These are phyloP conservation scores for Prunus mira DNA, from an alignment of 306 rosid genomes.

Conservation along the genomic window DNA sequence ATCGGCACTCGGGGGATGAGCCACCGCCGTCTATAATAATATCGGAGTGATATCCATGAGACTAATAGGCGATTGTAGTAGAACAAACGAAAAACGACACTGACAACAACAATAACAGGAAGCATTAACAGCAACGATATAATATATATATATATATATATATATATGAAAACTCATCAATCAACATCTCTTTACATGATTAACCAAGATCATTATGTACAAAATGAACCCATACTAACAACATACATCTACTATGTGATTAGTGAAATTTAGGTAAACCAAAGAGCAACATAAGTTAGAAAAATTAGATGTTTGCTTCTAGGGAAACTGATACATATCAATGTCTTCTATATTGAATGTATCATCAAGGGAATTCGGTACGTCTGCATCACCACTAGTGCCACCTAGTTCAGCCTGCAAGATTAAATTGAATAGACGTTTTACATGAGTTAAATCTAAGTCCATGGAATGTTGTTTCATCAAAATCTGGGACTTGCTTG, in stretches of 20 bases:
- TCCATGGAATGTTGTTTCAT: not conserved
- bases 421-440: not conserved
- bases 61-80: no score
- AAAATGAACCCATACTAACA: not conserved
- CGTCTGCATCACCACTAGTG: slow-evolving; percentile 30
- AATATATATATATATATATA: no score
- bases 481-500: not conserved
- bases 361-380: slow-evolving; percentile 27
- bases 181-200: not conserved
- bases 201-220: not conserved
- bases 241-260: not conserved
- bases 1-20: no score
- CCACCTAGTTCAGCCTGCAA: slow-evolving; percentile 64
- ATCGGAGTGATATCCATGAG: no score
- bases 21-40: no score
- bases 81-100: not conserved
- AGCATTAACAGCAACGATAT: not conserved
- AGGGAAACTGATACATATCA: slow-evolving; percentile 31
- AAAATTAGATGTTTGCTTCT: slow-evolving; percentile 18
- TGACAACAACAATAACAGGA: not conserved
- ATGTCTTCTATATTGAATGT: slow-evolving; percentile 36
- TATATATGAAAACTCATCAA: not conserved
- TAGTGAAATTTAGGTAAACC: not conserved
- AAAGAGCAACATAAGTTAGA: slow-evolving; percentile 15
- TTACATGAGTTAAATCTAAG: not conserved